Conservation (phyloP, 1,139 yeast genomes). For the Magnusiomyces tetraspermus region DNA sequence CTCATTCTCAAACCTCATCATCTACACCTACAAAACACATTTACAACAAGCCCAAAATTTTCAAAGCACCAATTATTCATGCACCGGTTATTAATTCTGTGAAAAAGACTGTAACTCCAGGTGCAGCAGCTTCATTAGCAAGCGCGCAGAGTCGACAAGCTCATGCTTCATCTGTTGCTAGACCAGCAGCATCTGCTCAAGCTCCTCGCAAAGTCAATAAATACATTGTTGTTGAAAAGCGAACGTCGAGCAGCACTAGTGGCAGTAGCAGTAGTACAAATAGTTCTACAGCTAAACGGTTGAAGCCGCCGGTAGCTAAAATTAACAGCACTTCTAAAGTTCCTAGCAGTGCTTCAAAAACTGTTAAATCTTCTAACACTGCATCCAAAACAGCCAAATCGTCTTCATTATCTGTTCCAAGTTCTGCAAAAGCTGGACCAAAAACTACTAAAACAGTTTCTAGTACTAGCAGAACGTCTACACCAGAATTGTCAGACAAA, state of each 20-base stretch:
- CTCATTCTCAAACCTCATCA: no score
- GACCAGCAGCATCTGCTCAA: neutral
- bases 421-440: neutral
- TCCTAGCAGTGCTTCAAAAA: neutral
- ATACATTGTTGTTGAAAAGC: neutral
- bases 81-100: conserved; percentile 5
- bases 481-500: neutral
- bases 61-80: neutral
- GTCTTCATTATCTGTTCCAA: neutral
- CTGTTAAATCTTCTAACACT: neutral
- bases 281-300: neutral
- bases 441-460: neutral
- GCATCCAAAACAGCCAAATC: neutral
- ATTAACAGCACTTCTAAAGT: neutral
- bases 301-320: neutral
- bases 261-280: neutral
- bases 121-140: neutral
- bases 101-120: neutral
- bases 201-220: neutral
- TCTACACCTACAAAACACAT: neutral
- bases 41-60: neutral
- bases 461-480: neutral
- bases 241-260: neutral
- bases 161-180: neutral
- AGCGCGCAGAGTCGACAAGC: neutral